Conservation (phyloP, 1,284 basidiomycete genomes). For the Baeospora myosura region DNA sequence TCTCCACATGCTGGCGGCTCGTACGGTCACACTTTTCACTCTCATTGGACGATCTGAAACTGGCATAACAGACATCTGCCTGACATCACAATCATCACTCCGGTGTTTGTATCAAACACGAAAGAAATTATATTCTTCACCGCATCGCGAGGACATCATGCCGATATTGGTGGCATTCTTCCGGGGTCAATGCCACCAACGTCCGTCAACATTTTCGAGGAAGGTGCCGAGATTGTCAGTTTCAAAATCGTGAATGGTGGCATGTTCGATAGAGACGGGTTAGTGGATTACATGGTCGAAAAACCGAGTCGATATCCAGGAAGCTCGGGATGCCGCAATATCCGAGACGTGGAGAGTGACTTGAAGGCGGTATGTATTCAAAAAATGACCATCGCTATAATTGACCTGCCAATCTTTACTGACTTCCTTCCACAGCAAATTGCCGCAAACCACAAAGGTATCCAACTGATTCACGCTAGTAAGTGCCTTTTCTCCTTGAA, state of each 20-base stretch:
- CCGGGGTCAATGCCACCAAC: conserved; percentile 94
- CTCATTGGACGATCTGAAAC: conserved; percentile 1
- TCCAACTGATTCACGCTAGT: conserved; percentile 75
- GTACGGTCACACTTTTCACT: conserved; percentile 34
- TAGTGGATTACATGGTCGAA: conserved; percentile 79
- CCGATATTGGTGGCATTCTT: conserved; percentile 61
- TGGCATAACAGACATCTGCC: conserved; percentile 56
- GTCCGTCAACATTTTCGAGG: conserved; percentile 84
- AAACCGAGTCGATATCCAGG: conserved; percentile 81
- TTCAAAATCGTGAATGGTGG: conserved; percentile 91
- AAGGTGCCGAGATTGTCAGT: conserved; percentile 87
- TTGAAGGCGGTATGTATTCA: conserved; percentile 67
- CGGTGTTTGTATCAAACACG: conserved; percentile 64
- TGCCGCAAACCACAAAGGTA: conserved; percentile 92
- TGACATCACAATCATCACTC: conserved; percentile 87
- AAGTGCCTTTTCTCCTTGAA: conserved; percentile 19
- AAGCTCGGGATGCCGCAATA: conserved; percentile 76
- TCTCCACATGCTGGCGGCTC: conserved; percentile 84
- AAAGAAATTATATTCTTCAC: conserved; percentile 87
- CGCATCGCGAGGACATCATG: conserved; percentile 85
- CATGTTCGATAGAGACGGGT: conserved; percentile 69
- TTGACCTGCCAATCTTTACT: background rate
- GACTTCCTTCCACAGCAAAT: conserved; percentile 58
- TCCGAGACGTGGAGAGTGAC: conserved; percentile 87
- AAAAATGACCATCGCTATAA: conserved; percentile 6